These are phyloP conservation scores for Gossypium mustelinum DNA, from an alignment of 345 rosid species.

Conservation along the genomic window DNA sequence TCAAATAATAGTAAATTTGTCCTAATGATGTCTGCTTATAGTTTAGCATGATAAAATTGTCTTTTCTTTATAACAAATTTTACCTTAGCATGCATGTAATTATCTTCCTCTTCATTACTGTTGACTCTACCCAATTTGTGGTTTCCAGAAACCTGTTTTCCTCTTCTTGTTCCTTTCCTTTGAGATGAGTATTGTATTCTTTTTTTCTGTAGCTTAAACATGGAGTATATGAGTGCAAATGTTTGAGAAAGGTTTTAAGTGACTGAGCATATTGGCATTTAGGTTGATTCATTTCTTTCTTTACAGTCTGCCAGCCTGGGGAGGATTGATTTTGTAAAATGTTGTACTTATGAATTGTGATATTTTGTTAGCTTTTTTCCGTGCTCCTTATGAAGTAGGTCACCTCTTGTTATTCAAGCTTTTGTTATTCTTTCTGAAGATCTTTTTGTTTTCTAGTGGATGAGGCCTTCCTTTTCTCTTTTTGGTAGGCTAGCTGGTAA, in stretches of 20 bases:
- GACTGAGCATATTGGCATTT: not conserved
- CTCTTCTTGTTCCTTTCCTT: not conserved
- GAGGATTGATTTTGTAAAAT: not conserved
- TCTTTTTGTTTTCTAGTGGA: not conserved
- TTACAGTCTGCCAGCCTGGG: not conserved
- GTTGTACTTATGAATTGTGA: not conserved
- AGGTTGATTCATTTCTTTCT: not conserved
- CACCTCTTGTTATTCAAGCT: not conserved
- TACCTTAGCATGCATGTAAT: not conserved
- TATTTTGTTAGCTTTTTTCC: not conserved
- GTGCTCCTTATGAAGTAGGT: not conserved
- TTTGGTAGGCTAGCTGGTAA: slow-evolving; percentile 37
- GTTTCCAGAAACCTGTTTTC: not conserved
- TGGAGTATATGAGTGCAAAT: not conserved
- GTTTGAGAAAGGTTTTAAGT: not conserved
- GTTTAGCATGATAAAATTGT: not conserved
- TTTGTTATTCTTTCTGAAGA: not conserved
- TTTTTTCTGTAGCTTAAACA: not conserved
- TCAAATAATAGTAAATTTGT: slow-evolving; percentile 10
- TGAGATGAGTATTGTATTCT: not conserved
- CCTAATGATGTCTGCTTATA: slow-evolving; percentile 6
- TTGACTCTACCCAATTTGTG: not conserved
- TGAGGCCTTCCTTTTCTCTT: slow-evolving; percentile 1
- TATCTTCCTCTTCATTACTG: not conserved
- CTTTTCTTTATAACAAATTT: not conserved